These are phyloP conservation scores for Boehmeria nivea DNA, from an alignment of 306 rosid genomes.

Conservation along the genomic window DNA sequence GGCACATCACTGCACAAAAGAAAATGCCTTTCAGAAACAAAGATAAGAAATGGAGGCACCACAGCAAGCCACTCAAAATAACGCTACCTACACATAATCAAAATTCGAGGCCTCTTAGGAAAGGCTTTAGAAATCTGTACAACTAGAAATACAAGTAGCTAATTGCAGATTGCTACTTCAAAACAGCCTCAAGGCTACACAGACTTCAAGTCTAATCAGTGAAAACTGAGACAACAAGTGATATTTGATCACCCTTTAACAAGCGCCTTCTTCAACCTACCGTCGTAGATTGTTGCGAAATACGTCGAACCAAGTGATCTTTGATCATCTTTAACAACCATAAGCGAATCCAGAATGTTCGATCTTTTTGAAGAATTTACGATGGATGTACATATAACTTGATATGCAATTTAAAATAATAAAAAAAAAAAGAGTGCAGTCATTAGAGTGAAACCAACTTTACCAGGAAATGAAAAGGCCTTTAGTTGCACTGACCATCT, in stretches of 20 bases:
- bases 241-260: too few relatives aligned
- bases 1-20: conserved; percentile 74
- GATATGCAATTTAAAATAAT: not conserved
- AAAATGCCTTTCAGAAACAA: conserved; percentile 11
- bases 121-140: not conserved
- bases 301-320: too few relatives aligned
- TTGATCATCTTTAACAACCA: too few relatives aligned
- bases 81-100: not conserved
- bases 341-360: not conserved
- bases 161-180: too few relatives aligned
- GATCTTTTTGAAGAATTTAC: too few relatives aligned
- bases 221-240: too few relatives aligned
- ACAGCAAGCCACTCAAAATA: not conserved
- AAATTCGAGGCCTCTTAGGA: not conserved
- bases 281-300: too few relatives aligned
- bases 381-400: too few relatives aligned
- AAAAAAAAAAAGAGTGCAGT: not conserved
- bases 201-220: too few relatives aligned
- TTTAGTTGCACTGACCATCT: conserved; percentile 49
- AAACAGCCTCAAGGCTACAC: too few relatives aligned
- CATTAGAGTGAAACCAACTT: not conserved
- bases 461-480: conserved; percentile 55
- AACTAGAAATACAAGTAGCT: too few relatives aligned
- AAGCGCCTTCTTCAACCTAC: too few relatives aligned
- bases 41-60: not conserved